Evolutionary conservation across 371 early-diverging fungal genomes (phyloP).

Genomic region (Haplosporangium sp.): DNA sequence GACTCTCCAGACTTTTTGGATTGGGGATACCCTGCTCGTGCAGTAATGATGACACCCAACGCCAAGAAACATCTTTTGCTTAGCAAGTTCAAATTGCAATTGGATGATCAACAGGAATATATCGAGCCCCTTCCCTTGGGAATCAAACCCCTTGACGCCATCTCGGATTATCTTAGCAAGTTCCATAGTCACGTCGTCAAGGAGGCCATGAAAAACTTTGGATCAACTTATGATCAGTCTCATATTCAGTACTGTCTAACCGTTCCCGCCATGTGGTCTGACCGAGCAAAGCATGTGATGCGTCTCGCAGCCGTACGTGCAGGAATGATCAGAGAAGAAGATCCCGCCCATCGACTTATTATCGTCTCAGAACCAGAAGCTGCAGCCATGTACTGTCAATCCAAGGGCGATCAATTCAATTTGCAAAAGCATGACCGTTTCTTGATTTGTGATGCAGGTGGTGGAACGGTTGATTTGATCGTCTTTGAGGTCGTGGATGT

Average conservation of each 20-base stretch:
- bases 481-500: slow-evolving; percentile 56
- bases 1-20: slow-evolving; percentile 54
- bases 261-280: slow-evolving; percentile 68
- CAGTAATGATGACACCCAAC: slow-evolving; percentile 65
- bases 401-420: slow-evolving; percentile 66
- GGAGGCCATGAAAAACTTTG: slow-evolving; percentile 63
- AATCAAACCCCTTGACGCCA: slow-evolving; percentile 62
- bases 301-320: slow-evolving; percentile 66
- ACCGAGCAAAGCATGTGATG: slow-evolving; percentile 65
- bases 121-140: slow-evolving; percentile 61
- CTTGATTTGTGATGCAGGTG: slow-evolving; percentile 77
- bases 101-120: slow-evolving; percentile 63
- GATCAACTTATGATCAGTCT: slow-evolving; percentile 63
- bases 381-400: slow-evolving; percentile 68
- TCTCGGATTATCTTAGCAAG: slow-evolving; percentile 61
- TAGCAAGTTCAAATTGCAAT: slow-evolving; percentile 67
- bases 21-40: slow-evolving; percentile 64
- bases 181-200: slow-evolving; percentile 62
- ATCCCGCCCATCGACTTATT: slow-evolving; percentile 62
- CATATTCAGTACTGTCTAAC: slow-evolving; percentile 66
- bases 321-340: slow-evolving; percentile 58
- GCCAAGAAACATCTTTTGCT: slow-evolving; percentile 65
- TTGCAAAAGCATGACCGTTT: slow-evolving; percentile 63
- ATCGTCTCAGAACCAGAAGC: slow-evolving; percentile 70
- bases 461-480: slow-evolving; percentile 74